phyloP scores from a whole-genome alignment of 768 basidiomycete genomes.

The Russula compacta region DNA sequence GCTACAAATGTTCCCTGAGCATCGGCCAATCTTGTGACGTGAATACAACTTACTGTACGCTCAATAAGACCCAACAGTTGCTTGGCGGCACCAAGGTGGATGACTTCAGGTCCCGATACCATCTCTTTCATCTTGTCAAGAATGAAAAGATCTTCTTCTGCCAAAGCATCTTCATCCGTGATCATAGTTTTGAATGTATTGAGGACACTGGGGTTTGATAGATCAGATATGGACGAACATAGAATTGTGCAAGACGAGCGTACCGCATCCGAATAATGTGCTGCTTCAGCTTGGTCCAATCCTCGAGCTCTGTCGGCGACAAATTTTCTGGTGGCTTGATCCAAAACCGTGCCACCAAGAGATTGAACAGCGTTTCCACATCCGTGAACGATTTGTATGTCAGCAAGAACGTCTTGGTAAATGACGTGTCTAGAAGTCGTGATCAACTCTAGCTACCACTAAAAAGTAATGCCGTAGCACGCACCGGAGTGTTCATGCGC shows the following conservation, averaged over 20 bases:
- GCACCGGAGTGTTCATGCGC: conserved; percentile 81
- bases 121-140: conserved; percentile 80
- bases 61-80: conserved; percentile 67
- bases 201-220: conserved; percentile 49
- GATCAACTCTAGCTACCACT: neutral
- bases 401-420: conserved; percentile 86
- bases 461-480: conserved; percentile 21
- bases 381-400: conserved; percentile 94
- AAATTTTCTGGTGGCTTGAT: conserved; percentile 67
- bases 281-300: conserved; percentile 84
- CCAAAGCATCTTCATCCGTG: conserved; percentile 71
- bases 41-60: conserved; percentile 52
- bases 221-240: neutral
- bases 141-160: conserved; percentile 78
- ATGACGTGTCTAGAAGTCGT: conserved; percentile 53
- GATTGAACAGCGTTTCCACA: conserved; percentile 70
- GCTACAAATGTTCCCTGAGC: conserved; percentile 23
- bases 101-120: conserved; percentile 53
- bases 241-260: neutral
- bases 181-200: conserved; percentile 90
- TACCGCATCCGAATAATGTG: conserved; percentile 82
- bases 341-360: conserved; percentile 71
- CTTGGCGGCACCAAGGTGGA: conserved; percentile 60
- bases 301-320: conserved; percentile 47
- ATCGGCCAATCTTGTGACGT: conserved; percentile 2